Evolutionary conservation across 768 basidiomycete genomes (phyloP), one percentile per base, ranked within the genome.

Genomic region (Holtermanniella nyarrowii): DNA sequence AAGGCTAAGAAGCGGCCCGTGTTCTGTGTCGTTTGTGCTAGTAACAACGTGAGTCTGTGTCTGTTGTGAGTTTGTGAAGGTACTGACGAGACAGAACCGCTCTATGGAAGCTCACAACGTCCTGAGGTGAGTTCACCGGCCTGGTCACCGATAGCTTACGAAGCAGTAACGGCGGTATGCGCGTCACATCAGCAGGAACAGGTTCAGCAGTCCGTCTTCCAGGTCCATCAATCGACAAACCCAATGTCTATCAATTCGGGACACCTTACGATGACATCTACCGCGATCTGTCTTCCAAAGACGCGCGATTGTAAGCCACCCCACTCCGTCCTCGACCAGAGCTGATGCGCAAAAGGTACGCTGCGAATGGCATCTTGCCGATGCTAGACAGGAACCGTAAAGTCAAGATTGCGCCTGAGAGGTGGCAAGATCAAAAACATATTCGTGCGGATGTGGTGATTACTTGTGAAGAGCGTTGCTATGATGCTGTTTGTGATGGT

Each of bases 21-120:
- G 43, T 97, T 97, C 74, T 97, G 95, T 66, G 88, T 99, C 7
- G 95, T 97, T 26, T 99, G 95, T 68, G 93, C 95, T n/a, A 96
- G 89, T 66, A 99, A 99, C 67, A 88, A 97, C 76, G 91, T 86
- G 70, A 54, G 80, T 74, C 23, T 39, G 42, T 51, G 25, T 24
- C 22, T 44, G 24, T 21, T 40, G 24, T 49, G 23, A n/a, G 22
- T 18, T 5, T 53, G 40, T 56, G 7, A 26, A 21, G 5, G 16
- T 20, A 25, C 22, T 13, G 20, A 37, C 49, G 43, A 22, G 25
- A 59, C 60, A 95, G 90, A 95, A 95, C 68, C 83, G 91, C 44
- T 93, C 90, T 0, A 99, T 99, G 95, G 95, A 97, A 74, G 95
- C 88, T 0, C 95, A 99, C 65, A 79, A 81, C 65, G 88, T 91